Evolutionary conservation across 1,139 yeast genomes (phyloP), one percentile per base, ranked within the genome.

Genomic region (Debaryomyces singareniensis): DNA sequence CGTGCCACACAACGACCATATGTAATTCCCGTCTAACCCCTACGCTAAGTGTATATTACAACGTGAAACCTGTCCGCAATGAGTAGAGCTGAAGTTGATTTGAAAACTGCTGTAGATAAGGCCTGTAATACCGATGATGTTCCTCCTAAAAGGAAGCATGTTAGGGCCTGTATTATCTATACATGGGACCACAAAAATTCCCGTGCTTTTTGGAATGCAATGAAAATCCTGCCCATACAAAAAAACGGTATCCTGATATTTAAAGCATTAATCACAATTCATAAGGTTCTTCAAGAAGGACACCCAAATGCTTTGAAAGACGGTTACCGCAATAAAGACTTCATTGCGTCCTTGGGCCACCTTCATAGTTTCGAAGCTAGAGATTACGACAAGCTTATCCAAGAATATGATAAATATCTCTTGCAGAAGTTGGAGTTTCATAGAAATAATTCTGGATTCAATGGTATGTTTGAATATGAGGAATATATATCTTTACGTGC

Each of bases 161-260:
- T 91, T 6, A 64, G 91, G 46, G 89, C 95, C 2, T 86, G 96
- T 61, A 87, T 87, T 38, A 95, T 91, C 24, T 87, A 80, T 55
- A 85, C 96, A 3, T 89, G 97, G 96, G 98, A 91, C 54, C 93
- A 86, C 47, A 83, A 84, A 51, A 78, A 87, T 30, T 79, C 95
- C 4, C 68, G 78, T 38, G 85, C 87, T 4, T 86, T 89, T 49
- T 86, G 95, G 95, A 79, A 83, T 44, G 80, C 82, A 2, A 68
- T 91, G 42, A 86, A 84, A 53, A 61, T 82, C 29, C 78, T 80
- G 43, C 95, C 96, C 2, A 63, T 87, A 38, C 87, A 81, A 42
- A 72, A 75, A 33, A 91, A 83, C 45, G 95, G 86, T 44, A 71
- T 87, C 15, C 95, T 82, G 54, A 59, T 84, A 39, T 89, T 87